These are phyloP conservation scores for Gorgonomyces haynaldii DNA, from an alignment of 192 early-diverging fungal species.

Conservation along the genomic window DNA sequence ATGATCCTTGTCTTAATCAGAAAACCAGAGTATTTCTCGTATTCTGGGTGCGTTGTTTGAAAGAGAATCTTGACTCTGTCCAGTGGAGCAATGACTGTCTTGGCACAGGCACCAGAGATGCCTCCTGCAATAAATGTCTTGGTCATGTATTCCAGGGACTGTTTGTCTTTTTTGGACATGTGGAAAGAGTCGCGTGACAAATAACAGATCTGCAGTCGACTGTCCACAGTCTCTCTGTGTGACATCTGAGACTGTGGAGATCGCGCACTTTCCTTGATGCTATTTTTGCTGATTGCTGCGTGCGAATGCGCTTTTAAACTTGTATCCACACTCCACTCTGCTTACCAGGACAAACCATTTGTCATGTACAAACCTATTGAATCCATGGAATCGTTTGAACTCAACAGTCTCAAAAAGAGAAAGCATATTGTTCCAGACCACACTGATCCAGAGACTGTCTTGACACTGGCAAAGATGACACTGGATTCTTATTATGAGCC, in stretches of 20 bases:
- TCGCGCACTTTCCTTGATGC: too few relatives aligned
- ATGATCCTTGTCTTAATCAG: constrained; percentile 40
- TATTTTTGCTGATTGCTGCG: too few relatives aligned
- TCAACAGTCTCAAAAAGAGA: too few relatives aligned
- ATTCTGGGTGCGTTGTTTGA: constrained; percentile 39
- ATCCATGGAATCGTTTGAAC: too few relatives aligned
- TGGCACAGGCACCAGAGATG: constrained; percentile 45
- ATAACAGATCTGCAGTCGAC: too few relatives aligned
- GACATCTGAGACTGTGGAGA: too few relatives aligned
- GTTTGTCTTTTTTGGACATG: constrained; percentile 11
- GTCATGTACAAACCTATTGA: too few relatives aligned
- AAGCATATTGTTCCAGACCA: constrained; percentile 48
- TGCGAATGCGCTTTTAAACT: too few relatives aligned
- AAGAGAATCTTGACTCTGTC: constrained; percentile 49
- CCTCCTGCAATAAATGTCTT: constrained; percentile 45
- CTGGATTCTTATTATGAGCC: constrained; percentile 72
- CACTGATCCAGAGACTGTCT: constrained; percentile 56
- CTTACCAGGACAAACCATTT: too few relatives aligned
- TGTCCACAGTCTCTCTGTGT: too few relatives aligned
- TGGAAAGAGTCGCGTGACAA: too few relatives aligned
- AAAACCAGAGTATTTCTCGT: constrained; percentile 33
- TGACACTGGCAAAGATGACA: constrained; percentile 67
- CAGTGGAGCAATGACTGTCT: constrained; percentile 42
- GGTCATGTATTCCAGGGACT: constrained; percentile 26
- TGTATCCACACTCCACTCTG: too few relatives aligned